These are phyloP conservation scores for Dendrobium huoshanense DNA, from an alignment of 106 monocot species.

Conservation along the genomic window DNA sequence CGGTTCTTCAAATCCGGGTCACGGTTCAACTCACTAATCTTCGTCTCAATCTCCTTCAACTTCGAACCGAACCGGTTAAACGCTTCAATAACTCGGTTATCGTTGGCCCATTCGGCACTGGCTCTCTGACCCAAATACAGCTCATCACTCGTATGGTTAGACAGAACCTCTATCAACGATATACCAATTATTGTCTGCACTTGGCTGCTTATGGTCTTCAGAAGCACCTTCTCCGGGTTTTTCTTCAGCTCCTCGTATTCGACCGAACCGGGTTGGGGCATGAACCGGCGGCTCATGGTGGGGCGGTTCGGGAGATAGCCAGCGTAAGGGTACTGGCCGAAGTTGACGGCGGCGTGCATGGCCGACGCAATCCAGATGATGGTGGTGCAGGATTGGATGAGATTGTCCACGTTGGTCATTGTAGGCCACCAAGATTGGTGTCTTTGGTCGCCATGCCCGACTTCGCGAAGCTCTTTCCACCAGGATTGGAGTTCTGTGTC, in stretches of 20 bases:
- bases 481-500: conserved; percentile 52
- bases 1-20: conserved; percentile 45
- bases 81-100: conserved; percentile 40
- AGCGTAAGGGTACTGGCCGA: conserved; percentile 74
- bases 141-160: conserved; percentile 69
- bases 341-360: conserved; percentile 84
- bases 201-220: conserved; percentile 44
- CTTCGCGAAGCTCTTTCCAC: conserved; percentile 64
- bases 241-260: conserved; percentile 40
- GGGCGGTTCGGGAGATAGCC: conserved; percentile 74
- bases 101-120: conserved; percentile 55
- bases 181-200: conserved; percentile 43
- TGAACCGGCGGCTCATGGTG: conserved; percentile 49
- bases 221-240: conserved; percentile 43
- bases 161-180: conserved; percentile 58
- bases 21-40: conserved; percentile 22
- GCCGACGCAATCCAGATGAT: conserved; percentile 82
- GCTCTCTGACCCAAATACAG: conserved; percentile 60
- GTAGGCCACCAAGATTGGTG: conserved; percentile 74
- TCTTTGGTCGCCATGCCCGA: conserved; percentile 77
- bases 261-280: conserved; percentile 42
- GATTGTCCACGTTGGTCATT: conserved; percentile 34
- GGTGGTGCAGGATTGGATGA: conserved; percentile 38
- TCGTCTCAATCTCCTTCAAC: conserved; percentile 25
- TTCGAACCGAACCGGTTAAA: conserved; percentile 30